These are phyloP conservation scores for Neostapfia colusana DNA, from an alignment of 176 grass and related monocot genomes.

Conservation along the genomic window DNA sequence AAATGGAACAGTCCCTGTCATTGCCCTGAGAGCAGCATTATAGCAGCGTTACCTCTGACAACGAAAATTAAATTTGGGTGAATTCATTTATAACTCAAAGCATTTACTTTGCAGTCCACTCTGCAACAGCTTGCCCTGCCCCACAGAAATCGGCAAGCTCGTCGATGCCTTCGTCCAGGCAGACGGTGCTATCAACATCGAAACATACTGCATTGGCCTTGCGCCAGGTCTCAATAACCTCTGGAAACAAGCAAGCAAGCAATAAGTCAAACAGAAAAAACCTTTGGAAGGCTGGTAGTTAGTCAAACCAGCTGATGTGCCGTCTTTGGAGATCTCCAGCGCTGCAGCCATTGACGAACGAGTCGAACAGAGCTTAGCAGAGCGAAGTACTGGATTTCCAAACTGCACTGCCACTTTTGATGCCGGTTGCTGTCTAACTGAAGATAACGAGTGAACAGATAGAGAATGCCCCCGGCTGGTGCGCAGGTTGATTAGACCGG, in stretches of 20 bases:
- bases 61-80: neutral
- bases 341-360: neutral
- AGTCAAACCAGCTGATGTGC: neutral
- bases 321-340: conserved; percentile 28
- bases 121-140: conserved; percentile 73
- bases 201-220: conserved; percentile 75
- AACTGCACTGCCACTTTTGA: conserved; percentile 13
- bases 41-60: neutral
- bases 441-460: neutral
- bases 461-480: neutral
- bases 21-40: conserved; percentile 56
- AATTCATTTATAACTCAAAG: neutral
- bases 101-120: conserved; percentile 77
- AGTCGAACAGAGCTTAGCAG: neutral
- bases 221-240: conserved; percentile 53
- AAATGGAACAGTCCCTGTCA: conserved; percentile 89
- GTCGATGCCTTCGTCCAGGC: conserved; percentile 87
- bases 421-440: neutral
- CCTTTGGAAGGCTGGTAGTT: conserved; percentile 43
- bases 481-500: neutral
- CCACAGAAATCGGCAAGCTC: conserved; percentile 86
- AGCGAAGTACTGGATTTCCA: neutral
- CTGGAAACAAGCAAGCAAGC: conserved; percentile 29
- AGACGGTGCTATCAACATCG: conserved; percentile 90
- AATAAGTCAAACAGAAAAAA: neutral